Base-by-base conservation (phyloP, 805 yeast species). In the Torulaspora delbrueckii region DNA sequence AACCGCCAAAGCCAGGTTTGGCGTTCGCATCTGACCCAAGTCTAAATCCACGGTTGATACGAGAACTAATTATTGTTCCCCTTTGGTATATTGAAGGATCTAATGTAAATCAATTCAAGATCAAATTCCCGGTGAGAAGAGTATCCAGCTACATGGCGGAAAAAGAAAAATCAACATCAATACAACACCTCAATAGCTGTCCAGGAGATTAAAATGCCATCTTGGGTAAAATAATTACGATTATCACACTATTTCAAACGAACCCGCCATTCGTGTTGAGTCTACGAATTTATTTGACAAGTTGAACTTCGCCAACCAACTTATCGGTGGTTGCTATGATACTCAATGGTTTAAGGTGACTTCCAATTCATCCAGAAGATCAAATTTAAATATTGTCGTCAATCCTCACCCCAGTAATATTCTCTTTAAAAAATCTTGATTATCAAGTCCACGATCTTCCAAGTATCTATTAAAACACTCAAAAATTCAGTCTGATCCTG, bases 1-100 rank as follows among this genome's bases (percentile, higher is more conserved):
- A 28, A 35, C 30, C 45, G 45, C 45, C 45, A 42, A 42, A 22
- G 35, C 30, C 30, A 19, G 14, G 34, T 35, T 42, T 42, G 45
- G 45, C 45, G 45, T 42, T 33, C 32, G 33, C 40, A 19, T 5
- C 37, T 28, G 12, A 18, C 19, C 31, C 12, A 10, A 5, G 0
- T 14, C 13, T 12, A 19, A 2, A 5, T 18, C 18, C 42, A 14
- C 19, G 19, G 34, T 14, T 16, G 10, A 12, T 12, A 28, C 25
- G 9, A 25, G 22, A 10, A 19, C 9, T 28, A 38, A 40, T 9
- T 32, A 24, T 23, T 10, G 31, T 40, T 40, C 43, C 43, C 24
- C 23, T 31, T 40, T 40, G 27, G 43, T 40, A 40, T 13, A 32
- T 16, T 18, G 24, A 19, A 31, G 12, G n/a, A n/a, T 19, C 27